Base-by-base conservation (phyloP, 768 basidiomycete species). In the Gloeopeniophorella convolvens region DNA sequence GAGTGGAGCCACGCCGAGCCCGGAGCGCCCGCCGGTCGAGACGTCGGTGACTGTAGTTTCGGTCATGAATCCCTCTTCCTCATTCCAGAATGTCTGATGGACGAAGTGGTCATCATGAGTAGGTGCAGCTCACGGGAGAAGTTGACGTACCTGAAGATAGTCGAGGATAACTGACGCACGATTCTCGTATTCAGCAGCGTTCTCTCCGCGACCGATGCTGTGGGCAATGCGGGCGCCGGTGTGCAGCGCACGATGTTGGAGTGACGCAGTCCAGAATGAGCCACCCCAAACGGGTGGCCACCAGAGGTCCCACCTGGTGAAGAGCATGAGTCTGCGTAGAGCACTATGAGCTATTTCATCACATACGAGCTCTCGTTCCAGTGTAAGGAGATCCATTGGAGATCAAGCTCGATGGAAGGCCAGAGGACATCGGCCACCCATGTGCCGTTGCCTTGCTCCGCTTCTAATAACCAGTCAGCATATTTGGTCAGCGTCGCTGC, bases 1-100 rank as follows among this genome's bases (percentile, higher is more conserved):
- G 48, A 68, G 35, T 30, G 62, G 60, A 50, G 63, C 67, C 5
- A 59, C 54, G 34, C 66, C 67, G 1, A 61, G 52, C 1, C 65
- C 63, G 28, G 54, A 45, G 0, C 67, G 59, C 24, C 54, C 54
- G 35, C 57, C 59, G 23, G 56, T 56, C 49, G 34, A n/a, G 10
- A 63, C 64, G 26, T 65, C 27, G 36, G 60, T 61, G 31, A 62
- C 45, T 41, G 57, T 59, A 42, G 42, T 41, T 3, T 46, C 44
- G 35, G 26, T 44, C 42, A 44, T 44, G 42, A 44, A 44, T 26
- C 27, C 42, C 15, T 44, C 12, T 18, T 44, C 42, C 20, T 50
- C 45, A 39, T 58, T 61, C 65, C 62, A 65, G 55, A 58, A 65
- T 23, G 58, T 57, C 59, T 60, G 41, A 12, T 20, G 5, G 30